A percentile compares a stretch with the other conserved stretches of the same genome.
Conservation (phyloP, 1,139 yeast genomes). For the Yamadazyma blattariae region DNA sequence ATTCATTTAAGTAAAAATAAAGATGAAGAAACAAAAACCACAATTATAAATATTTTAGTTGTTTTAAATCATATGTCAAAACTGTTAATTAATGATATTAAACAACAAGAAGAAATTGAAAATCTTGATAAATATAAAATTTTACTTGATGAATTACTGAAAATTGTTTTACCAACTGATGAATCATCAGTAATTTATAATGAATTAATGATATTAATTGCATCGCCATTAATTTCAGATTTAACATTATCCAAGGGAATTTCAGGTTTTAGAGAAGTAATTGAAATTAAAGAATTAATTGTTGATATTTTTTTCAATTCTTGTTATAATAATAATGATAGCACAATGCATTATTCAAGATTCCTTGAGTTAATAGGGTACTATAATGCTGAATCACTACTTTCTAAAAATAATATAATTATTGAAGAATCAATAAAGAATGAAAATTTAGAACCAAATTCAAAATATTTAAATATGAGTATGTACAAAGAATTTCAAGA, state of each 20-base stretch:
- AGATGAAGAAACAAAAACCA: conserved; percentile 3
- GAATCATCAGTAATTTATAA: conserved; percentile 11
- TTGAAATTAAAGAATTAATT: conserved; percentile 17
- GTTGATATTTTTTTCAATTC: conserved; percentile 18
- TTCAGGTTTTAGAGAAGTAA: conserved; percentile 9
- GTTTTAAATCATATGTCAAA: conserved; percentile 11
- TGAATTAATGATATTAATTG: conserved; percentile 12
- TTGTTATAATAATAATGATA: conserved; percentile 12
- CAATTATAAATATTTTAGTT: conserved; percentile 9
- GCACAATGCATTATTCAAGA: conserved; percentile 9
- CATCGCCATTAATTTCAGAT: conserved; percentile 8
- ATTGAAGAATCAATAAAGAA: conserved; percentile 19
- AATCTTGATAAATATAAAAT: conserved; percentile 1
- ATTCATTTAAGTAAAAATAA: conserved; percentile 2
- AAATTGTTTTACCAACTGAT: conserved; percentile 11
- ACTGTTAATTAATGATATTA: conserved; percentile 7
- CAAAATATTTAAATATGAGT: conserved; percentile 9
- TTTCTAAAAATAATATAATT: conserved; percentile 14
- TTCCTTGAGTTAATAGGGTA: conserved; percentile 27
- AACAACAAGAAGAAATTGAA: not conserved
- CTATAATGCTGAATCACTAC: conserved; percentile 15
- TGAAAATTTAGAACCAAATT: conserved; percentile 14
- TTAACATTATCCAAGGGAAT: conserved; percentile 6
- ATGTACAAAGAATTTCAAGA: conserved; percentile 4
- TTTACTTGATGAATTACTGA: conserved; percentile 3